Evolutionary conservation across 2,329 filamentous ascomycete genomes (phyloP).

Genomic region (Calonectria pauciramosa): DNA sequence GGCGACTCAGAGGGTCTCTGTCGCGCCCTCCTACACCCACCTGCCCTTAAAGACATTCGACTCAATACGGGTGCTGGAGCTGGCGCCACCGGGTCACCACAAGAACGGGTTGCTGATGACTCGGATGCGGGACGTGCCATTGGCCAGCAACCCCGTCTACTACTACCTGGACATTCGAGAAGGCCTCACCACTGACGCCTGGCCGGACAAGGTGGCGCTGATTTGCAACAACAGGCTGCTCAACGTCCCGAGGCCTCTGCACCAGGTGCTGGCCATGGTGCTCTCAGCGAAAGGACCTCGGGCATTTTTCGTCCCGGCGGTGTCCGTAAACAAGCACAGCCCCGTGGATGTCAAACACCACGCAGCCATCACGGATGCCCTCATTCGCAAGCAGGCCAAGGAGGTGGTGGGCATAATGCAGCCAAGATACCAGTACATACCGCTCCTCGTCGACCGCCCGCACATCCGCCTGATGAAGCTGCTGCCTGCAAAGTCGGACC

Average conservation of each 20-base stretch:
- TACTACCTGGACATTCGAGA: conserved; percentile 24
- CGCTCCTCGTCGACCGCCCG: conserved; percentile 11
- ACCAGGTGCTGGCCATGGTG: conserved; percentile 23
- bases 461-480: conserved; percentile 25
- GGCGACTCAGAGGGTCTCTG: conserved; percentile 15
- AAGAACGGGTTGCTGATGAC: conserved; percentile 21
- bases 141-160: conserved; percentile 18
- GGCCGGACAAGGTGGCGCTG: conserved; percentile 24
- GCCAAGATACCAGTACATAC: conserved; percentile 20
- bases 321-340: conserved; percentile 10
- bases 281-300: conserved; percentile 14
- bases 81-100: conserved; percentile 10
- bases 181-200: conserved; percentile 8
- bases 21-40: conserved; percentile 13
- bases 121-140: conserved; percentile 21
- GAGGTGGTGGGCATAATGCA: conserved; percentile 24
- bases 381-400: conserved; percentile 13
- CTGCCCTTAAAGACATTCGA: neutral
- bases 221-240: conserved; percentile 28
- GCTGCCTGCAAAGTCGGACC: neutral
- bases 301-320: conserved; percentile 14
- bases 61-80: conserved; percentile 21
- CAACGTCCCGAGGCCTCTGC: conserved; percentile 15
- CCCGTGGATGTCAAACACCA: conserved; percentile 2
- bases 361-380: conserved; percentile 8